A percentile compares a stretch with the other conserved stretches of the same genome.
phyloP scores from a whole-genome alignment of 225 moss, liverwort and hornwort species.

The Rhytidiadelphus loreus region DNA sequence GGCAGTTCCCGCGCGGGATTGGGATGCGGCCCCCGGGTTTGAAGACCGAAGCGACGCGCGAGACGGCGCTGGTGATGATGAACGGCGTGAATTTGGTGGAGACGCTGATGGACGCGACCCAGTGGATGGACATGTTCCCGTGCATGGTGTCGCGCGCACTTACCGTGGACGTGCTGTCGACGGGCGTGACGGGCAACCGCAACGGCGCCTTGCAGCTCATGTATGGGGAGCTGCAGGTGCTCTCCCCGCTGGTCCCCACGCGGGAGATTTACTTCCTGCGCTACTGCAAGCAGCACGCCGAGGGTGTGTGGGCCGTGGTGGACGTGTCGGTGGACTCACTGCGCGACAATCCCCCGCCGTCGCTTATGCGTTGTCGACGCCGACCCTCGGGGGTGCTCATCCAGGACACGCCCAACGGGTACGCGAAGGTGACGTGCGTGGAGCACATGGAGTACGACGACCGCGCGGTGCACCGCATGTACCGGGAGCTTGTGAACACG shows the following conservation, averaged over 20 bases:
- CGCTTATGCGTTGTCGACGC: conserved; percentile 80
- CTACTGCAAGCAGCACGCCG: conserved; percentile 84
- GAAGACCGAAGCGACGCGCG: conserved; percentile 85
- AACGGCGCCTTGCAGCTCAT: conserved; percentile 82
- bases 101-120: conserved; percentile 63
- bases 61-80: conserved; percentile 81
- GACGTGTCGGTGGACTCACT: conserved; percentile 63
- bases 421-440: conserved; percentile 73
- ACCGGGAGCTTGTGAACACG: conserved; percentile 67
- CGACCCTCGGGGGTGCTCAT: conserved; percentile 81
- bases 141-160: conserved; percentile 87
- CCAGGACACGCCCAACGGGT: conserved; percentile 81
- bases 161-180: conserved; percentile 74
- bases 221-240: conserved; percentile 83
- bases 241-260: conserved; percentile 78
- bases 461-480: conserved; percentile 66
- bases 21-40: conserved; percentile 64
- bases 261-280: conserved; percentile 75
- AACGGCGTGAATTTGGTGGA: conserved; percentile 73
- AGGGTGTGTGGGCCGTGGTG: conserved; percentile 45
- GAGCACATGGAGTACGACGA: conserved; percentile 93
- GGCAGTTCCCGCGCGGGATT: conserved; percentile 69
- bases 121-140: conserved; percentile 95
- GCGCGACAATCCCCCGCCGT: conserved; percentile 63
- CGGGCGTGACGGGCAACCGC: conserved; percentile 59